These are phyloP conservation scores for Annulohypoxylon nitens DNA, from an alignment of 495 filamentous ascomycete species.

Conservation along the genomic window DNA sequence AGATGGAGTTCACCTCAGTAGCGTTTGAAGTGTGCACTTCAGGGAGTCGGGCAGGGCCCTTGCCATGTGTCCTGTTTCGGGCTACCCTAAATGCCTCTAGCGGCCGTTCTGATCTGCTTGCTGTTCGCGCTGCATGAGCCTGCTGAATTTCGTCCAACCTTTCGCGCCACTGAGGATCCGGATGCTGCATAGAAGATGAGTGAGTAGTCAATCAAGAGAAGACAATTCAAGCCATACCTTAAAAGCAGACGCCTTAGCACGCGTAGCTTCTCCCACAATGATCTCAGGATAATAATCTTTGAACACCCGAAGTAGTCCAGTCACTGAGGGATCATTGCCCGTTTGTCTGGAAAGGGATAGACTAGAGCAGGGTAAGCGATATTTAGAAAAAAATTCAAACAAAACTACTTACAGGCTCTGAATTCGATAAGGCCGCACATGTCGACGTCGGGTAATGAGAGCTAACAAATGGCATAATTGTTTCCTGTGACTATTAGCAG, in stretches of 20 bases:
- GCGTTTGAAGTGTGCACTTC: constrained; percentile 80
- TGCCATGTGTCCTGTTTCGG: constrained; percentile 60
- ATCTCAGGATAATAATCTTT: constrained; percentile 94
- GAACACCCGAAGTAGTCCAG: constrained; percentile 83
- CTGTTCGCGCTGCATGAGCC: constrained; percentile 62
- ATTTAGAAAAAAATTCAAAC: neutral
- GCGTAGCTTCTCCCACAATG: constrained; percentile 75
- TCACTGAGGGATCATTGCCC: constrained; percentile 79
- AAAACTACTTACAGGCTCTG: constrained; percentile 75
- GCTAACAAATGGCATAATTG: constrained; percentile 86
- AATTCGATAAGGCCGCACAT: constrained; percentile 87
- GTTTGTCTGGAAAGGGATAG: constrained; percentile 70
- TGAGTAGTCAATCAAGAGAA: neutral
- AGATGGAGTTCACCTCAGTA: constrained; percentile 64
- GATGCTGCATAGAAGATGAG: constrained; percentile 65
- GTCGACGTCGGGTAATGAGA: constrained; percentile 83
- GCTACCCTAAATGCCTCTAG: constrained; percentile 67
- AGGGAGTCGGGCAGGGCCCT: constrained; percentile 66
- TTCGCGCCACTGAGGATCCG: constrained; percentile 81
- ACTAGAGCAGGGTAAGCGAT: constrained; percentile 56
- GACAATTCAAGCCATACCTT: constrained; percentile 55
- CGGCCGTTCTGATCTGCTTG: constrained; percentile 49
- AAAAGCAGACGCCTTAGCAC: constrained; percentile 67
- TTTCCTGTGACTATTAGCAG: constrained; percentile 57
- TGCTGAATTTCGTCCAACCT: constrained; percentile 76